Percentiles rank a stretch among this genome's conserved stretches.
Evolutionary conservation across 345 rosid species (phyloP).

Genomic region (Eucalyptus pauciflora): DNA sequence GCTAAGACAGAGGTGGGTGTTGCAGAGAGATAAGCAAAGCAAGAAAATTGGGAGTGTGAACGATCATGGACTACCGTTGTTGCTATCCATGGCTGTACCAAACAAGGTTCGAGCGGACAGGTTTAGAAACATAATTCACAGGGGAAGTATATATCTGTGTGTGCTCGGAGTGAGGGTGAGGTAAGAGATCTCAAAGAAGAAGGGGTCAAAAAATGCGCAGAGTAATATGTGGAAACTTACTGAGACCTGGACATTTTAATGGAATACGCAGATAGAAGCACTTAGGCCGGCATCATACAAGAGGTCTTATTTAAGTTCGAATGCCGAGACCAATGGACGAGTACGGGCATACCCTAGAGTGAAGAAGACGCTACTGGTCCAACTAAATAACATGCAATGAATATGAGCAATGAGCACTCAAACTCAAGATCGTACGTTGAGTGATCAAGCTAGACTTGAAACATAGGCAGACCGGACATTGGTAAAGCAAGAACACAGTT

Average conservation of each 20-base stretch:
- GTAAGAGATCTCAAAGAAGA: too few species aligned
- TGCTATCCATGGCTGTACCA: constrained; percentile 8
- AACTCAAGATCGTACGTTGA: background rate
- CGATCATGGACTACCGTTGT: constrained; percentile 2
- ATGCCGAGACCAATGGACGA: too few species aligned
- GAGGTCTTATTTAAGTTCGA: too few species aligned
- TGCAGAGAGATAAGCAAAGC: constrained; percentile 3
- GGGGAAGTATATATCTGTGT: background rate
- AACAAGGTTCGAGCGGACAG: too few species aligned
- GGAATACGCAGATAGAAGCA: too few species aligned
- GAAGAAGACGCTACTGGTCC: background rate
- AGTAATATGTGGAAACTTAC: too few species aligned
- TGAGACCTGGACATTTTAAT: too few species aligned
- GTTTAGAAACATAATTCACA: too few species aligned
- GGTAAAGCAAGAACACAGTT: background rate
- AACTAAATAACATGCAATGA: background rate
- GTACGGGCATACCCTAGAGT: background rate
- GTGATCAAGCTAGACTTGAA: background rate
- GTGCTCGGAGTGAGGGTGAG: too few species aligned
- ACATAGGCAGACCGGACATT: background rate
- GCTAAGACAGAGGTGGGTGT: background rate
- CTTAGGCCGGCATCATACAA: too few species aligned
- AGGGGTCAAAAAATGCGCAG: too few species aligned
- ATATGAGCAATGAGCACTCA: too few species aligned
- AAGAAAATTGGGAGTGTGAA: constrained; percentile 2